Conservation (phyloP, 768 basidiomycete species). For the Amanita pallidorosea region DNA sequence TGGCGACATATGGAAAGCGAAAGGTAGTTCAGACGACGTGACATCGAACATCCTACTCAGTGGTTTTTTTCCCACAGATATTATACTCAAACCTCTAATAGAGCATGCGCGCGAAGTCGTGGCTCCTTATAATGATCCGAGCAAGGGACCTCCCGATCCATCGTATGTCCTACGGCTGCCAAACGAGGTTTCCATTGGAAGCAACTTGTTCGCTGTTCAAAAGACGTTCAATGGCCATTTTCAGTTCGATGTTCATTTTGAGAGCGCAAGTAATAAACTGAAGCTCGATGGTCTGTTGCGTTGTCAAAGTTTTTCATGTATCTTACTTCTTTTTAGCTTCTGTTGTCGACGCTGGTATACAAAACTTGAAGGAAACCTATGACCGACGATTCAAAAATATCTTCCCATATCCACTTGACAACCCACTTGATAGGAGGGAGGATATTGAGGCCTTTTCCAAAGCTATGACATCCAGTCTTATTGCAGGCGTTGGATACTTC, state of each 20-base stretch:
- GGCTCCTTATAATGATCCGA: slow-evolving; percentile 40
- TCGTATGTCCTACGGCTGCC: slow-evolving; percentile 70
- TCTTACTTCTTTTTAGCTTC: slow-evolving; percentile 30
- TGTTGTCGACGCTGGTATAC: slow-evolving; percentile 58
- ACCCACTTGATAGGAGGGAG: slow-evolving; percentile 32
- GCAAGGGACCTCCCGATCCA: slow-evolving; percentile 55
- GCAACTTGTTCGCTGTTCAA: slow-evolving; percentile 83
- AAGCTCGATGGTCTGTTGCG: slow-evolving; percentile 48
- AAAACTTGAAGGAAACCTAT: slow-evolving; percentile 51
- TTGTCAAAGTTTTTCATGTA: neutral
- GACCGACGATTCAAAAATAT: slow-evolving; percentile 52
- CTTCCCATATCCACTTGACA: slow-evolving; percentile 60
- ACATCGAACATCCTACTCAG: neutral
- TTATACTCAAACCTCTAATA: slow-evolving; percentile 50
- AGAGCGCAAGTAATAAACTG: slow-evolving; percentile 59
- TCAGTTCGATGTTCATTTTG: slow-evolving; percentile 84
- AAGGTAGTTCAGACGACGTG: slow-evolving; percentile 35
- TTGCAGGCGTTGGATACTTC: slow-evolving; percentile 94
- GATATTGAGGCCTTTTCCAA: slow-evolving; percentile 68
- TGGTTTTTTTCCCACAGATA: slow-evolving; percentile 37
- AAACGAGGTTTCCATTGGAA: slow-evolving; percentile 58
- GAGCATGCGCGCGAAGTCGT: slow-evolving; percentile 44
- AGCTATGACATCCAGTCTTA: slow-evolving; percentile 80
- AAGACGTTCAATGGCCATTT: slow-evolving; percentile 79
- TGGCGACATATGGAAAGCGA: slow-evolving; percentile 77